Base-by-base conservation (phyloP, 257 asterid species). In the Cruciata laevipes region DNA sequence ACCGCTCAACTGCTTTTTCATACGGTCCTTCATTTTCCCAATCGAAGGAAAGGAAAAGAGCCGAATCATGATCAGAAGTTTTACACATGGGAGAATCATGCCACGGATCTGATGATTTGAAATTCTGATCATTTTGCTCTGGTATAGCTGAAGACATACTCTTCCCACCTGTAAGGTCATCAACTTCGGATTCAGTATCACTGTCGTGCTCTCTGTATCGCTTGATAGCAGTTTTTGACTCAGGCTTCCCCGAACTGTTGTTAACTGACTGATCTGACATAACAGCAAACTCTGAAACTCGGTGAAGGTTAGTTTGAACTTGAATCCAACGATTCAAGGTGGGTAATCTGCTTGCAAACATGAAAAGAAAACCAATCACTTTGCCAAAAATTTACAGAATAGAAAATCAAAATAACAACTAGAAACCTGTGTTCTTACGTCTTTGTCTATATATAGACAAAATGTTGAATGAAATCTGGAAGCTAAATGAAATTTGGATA, bases 321-420 rank as follows among this genome's bases (percentile, higher is more conserved):
- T 90, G 97, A 68, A 90, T 93, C 99, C 99, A 93, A 74, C 97
- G 95, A 72, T 93, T 90, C 87, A 93, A 79, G 72, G 97, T 86
- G 53, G 99, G 96, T 72, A 88, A 93, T 88, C 98, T 92, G 94
- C 78, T 73, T 8, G 37, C 44, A 55, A 74, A 74, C 61, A 66
- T 17, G 58, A 63, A 71, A 79, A 71, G 23, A 59, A 71, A 66
- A 51, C 66, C 61, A 27, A 67, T 71, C 68, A 31, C 24, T 63
- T 61, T 25, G 67, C 68, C 32, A 71, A 71, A 72, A 75, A 67
- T 52, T 53, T 30, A 71, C 65, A 30, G 10, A 59, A 59, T 25
- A 59, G 14, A 58, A 20, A 24, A 58, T 23, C 35, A 24, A n/a
- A 23, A 10, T 18, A 8, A 53, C n/a, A 69, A 5, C 35, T 14